Base-by-base conservation (phyloP, 306 rosid species). In the Pterocarpus macrocarpus region DNA sequence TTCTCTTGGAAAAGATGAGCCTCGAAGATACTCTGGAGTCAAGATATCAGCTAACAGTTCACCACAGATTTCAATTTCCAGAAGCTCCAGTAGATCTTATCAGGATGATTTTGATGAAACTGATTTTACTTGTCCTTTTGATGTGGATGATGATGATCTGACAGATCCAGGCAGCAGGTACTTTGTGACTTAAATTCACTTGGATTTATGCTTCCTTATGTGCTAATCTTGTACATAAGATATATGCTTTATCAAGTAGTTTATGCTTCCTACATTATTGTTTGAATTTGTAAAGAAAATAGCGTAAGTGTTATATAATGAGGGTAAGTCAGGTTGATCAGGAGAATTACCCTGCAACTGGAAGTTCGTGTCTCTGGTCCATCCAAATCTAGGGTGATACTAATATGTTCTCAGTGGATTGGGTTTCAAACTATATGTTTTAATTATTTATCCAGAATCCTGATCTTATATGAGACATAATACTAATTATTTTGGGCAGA, bases 101-200 rank as follows among this genome's bases (percentile, higher is more conserved):
- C 94, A 82, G 49, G 92, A 90, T 71, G 90, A 86, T 85, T 83
- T 82, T 73, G 97, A 92, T 83, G 92, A 91, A 68, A 22, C 89
- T 45, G 97, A 95, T 73, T 85, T 83, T 76, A 80, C 85, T 17
- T 91, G 97, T 81, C 88, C 97, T 0, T 95, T 95, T 90, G 95
- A 89, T 73, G 85, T 89, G 75, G 97, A 89, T 76, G 88, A 87
- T 49, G 97, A 88, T 72, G 97, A 91, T 64, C 78, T 87, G 82
- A 86, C 88, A 3, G 90, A 91, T 89, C 91, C 90, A n/a, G 78
- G 90, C 62, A 91, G 92, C 97, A 91, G 97, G 98, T 95, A 91
- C 71, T 72, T 45, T 67, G 8, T 32, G 47, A 50, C 71, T 47
- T 47, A 62, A 22, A 81, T 35, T 75, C 56, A 43, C 13, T 81